Evolutionary conservation across 257 asterid genomes (phyloP), one percentile per base, ranked within the genome.

Genomic region (Salvia hispanica): DNA sequence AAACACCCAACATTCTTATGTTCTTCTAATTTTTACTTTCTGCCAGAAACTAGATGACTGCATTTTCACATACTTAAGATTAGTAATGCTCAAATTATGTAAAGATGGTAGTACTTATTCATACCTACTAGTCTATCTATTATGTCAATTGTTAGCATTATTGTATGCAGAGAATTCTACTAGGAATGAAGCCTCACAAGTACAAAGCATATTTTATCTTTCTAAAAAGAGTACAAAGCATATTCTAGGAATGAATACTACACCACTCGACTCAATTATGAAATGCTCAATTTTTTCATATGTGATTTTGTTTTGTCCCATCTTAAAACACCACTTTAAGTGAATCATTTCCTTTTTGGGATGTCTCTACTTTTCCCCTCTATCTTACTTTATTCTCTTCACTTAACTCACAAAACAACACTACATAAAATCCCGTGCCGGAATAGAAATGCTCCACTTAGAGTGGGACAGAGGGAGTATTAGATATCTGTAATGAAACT

Each of bases 81-180:
- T 50, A 7, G 31, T 15, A 15, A 50, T 31, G 7, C 58, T 16
- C 58, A 3, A 33, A 52, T 51, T 51, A 51, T 8, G 18, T 16
- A 33, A 50, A 66, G 52, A 52, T 31, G 39, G n/a, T n/a, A n/a
- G n/a, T n/a, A n/a, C n/a, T 14, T 34, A 14, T 42, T 25, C n/a
- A 42, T 54, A 55, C 45, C 36, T 67, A 42, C 47, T 48, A 12
- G 34, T 36, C 59, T 33, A 44, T 51, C n/a, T 14, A 51, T 36
- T 9, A 48, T n/a, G 18, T 64, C 4, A 15, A 31, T 9, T 51
- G 9, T 51, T 34, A 37, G 18, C 33, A 21, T 10, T 21, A 7
- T 25, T 13, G 54, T 25, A 67, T 33, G 48, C 25, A 15, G 47
- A 37, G 39, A 5, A 58, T 21, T 47, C 56, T 28, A 45, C 58